These are phyloP conservation scores for Hypericum perforatum DNA, from an alignment of 345 rosid species.

Conservation along the genomic window DNA sequence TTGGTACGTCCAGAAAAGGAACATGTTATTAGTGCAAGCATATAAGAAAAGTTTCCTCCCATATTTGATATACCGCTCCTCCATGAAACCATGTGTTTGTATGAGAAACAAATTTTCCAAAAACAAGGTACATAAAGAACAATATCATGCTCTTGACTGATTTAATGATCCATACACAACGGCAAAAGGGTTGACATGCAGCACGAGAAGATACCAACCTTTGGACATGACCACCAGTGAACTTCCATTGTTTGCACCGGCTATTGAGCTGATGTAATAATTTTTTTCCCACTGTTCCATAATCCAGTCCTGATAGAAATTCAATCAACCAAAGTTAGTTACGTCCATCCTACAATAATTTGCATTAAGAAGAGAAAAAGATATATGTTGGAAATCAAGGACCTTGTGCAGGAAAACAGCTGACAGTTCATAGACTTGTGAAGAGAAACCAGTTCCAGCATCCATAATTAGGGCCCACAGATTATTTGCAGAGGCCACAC, in stretches of 20 bases:
- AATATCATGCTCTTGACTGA: neutral
- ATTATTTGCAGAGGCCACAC: conserved; percentile 80
- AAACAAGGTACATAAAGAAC: no score
- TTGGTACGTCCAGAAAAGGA: conserved; percentile 7
- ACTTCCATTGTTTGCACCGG: conserved; percentile 85
- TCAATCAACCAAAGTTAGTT: conserved; percentile 10
- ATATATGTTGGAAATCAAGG: conserved; percentile 8
- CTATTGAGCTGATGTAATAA: conserved; percentile 83
- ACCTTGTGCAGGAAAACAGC: conserved; percentile 85
- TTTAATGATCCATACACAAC: neutral
- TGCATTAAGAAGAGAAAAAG: conserved; percentile 3
- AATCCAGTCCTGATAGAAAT: conserved; percentile 73
- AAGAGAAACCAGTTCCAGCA: conserved; percentile 88
- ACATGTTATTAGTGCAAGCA: neutral
- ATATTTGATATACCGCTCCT: neutral
- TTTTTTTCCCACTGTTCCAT: conserved; percentile 99
- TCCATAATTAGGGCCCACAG: conserved; percentile 98
- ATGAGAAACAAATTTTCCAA: no score
- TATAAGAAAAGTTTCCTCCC: neutral
- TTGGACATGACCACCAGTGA: conserved; percentile 94
- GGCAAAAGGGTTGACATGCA: neutral
- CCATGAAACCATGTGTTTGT: no score
- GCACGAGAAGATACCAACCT: conserved; percentile 27
- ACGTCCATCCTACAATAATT: conserved; percentile 4
- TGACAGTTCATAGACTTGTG: conserved; percentile 85